Evolutionary conservation across 2,329 filamentous ascomycete genomes (phyloP).

Genomic region (Ceratocystis destructans): DNA sequence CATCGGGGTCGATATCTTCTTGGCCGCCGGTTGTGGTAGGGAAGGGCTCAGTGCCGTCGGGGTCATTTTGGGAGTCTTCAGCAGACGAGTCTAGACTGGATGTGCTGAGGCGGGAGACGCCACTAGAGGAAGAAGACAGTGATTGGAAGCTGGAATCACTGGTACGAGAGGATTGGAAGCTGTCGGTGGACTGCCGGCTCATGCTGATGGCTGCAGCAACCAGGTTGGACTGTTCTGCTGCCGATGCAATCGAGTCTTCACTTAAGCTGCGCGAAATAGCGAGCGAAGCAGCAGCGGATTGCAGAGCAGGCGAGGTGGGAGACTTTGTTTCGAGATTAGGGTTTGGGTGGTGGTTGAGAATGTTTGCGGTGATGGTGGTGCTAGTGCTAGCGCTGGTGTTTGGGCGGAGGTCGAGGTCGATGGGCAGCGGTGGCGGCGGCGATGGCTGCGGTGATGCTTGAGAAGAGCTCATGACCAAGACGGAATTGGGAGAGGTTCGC

Average conservation of each 20-base stretch:
- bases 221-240: slow-evolving; percentile 41
- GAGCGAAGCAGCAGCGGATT: slow-evolving; percentile 17
- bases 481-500: too few relatives aligned
- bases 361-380: not conserved
- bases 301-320: slow-evolving; percentile 17
- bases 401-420: not conserved
- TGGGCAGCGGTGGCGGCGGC: not conserved
- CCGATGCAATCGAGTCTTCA: slow-evolving; percentile 41
- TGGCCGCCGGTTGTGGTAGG: slow-evolving; percentile 32
- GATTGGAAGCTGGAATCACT: slow-evolving; percentile 12
- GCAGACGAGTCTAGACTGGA: not conserved
- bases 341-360: not conserved
- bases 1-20: slow-evolving; percentile 31
- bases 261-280: slow-evolving; percentile 17
- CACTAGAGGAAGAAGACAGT: not conserved
- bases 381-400: not conserved
- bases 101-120: not conserved
- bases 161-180: slow-evolving; percentile 16
- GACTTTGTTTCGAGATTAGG: slow-evolving; percentile 14
- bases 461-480: slow-evolving; percentile 6
- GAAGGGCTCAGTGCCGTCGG: slow-evolving; percentile 15
- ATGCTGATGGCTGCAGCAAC: slow-evolving; percentile 17
- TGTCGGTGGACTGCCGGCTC: slow-evolving; percentile 17
- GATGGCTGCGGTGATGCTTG: not conserved
- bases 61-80: not conserved